These are phyloP conservation scores for Candida rishiriensis DNA, from an alignment of 805 yeast species.

Conservation along the genomic window DNA sequence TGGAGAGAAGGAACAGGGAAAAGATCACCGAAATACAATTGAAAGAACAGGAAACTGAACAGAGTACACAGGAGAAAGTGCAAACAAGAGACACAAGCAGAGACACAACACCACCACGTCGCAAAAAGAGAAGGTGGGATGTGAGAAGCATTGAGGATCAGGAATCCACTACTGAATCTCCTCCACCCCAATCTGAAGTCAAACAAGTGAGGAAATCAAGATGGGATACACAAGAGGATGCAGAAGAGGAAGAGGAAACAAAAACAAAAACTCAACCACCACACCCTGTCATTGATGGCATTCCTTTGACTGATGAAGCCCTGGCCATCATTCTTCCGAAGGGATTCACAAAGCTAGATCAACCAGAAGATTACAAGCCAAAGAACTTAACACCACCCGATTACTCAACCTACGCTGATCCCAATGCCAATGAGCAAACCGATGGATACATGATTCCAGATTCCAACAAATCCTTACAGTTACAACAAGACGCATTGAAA, in stretches of 20 bases:
- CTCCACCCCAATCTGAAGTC: too few relatives aligned
- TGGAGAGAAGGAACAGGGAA: slow-evolving; percentile 38
- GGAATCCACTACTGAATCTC: neutral
- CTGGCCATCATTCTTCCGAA: slow-evolving; percentile 48
- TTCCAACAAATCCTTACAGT: slow-evolving; percentile 24
- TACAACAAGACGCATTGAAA: slow-evolving; percentile 24
- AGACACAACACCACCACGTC: slow-evolving; percentile 19
- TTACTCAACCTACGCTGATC: slow-evolving; percentile 17
- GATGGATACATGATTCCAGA: slow-evolving; percentile 52
- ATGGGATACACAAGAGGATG: slow-evolving; percentile 24
- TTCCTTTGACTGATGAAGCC: slow-evolving; percentile 40
- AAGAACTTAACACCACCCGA: slow-evolving; percentile 32
- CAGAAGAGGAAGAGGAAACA: slow-evolving; percentile 17
- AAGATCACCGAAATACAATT: slow-evolving; percentile 35
- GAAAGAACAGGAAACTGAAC: slow-evolving; percentile 20
- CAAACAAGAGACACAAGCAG: slow-evolving; percentile 13
- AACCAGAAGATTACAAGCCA: slow-evolving; percentile 44
- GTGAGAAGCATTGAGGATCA: slow-evolving; percentile 35
- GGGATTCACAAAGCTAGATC: slow-evolving; percentile 42
- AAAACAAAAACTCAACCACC: neutral
- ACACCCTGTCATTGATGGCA: slow-evolving; percentile 29
- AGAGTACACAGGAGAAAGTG: slow-evolving; percentile 18
- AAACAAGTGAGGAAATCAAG: slow-evolving; percentile 12
- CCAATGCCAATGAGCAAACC: slow-evolving; percentile 20
- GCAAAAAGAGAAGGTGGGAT: slow-evolving; percentile 40